These are phyloP conservation scores for Melaleuca alternifolia DNA, from an alignment of 345 rosid genomes.

Conservation along the genomic window DNA sequence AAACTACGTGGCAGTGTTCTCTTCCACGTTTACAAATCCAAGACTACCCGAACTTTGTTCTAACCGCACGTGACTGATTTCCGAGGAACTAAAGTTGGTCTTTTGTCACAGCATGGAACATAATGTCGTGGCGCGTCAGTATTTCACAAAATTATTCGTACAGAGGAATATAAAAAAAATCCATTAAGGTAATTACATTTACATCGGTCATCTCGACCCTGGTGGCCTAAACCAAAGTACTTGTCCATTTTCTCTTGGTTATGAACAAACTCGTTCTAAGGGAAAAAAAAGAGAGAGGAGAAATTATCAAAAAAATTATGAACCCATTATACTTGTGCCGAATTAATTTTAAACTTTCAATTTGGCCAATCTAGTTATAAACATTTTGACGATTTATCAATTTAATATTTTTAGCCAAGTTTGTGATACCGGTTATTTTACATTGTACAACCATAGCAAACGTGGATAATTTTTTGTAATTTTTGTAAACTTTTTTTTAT, in stretches of 20 bases:
- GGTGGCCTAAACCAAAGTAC: neutral
- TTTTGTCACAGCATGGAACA: neutral
- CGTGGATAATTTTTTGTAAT: too few species aligned
- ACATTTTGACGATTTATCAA: too few species aligned
- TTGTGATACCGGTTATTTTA: too few species aligned
- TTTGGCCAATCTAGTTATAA: too few species aligned
- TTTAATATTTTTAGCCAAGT: too few species aligned
- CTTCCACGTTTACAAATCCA: neutral
- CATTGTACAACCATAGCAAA: too few species aligned
- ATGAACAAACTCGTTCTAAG: neutral
- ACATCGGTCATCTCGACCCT: neutral
- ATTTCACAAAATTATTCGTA: neutral
- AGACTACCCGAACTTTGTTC: neutral
- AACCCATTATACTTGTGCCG: too few species aligned
- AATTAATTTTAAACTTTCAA: too few species aligned
- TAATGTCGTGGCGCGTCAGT: neutral
- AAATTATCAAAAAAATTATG: too few species aligned
- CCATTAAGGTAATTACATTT: neutral
- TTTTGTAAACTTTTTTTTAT: too few species aligned
- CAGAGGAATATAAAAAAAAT: neutral
- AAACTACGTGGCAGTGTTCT: neutral
- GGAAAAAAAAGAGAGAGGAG: neutral
- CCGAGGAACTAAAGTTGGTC: neutral
- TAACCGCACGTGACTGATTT: neutral
- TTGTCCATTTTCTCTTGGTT: neutral